Evolutionary conservation across 2,329 filamentous ascomycete genomes (phyloP), one percentile per base, ranked within the genome.

Genomic region (Raffaelea arxii): DNA sequence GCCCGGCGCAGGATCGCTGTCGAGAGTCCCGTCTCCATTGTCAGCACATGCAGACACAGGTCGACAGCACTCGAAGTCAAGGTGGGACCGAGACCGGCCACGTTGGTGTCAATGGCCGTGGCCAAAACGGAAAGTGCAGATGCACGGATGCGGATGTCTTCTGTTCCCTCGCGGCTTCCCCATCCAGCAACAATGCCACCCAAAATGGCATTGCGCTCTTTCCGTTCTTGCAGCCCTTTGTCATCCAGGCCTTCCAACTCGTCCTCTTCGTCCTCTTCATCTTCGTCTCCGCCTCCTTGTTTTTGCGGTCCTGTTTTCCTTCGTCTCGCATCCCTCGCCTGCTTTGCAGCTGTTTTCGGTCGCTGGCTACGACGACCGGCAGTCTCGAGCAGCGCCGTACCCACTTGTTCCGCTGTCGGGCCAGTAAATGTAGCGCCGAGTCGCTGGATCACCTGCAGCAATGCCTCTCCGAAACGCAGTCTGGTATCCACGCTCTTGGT

Each of bases 81-180:
- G 6, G 64, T 59, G 1, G 77, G 59, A 1, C 76, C 74, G 23
- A 82, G 61, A 0, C 77, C 78, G 2, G 65, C 62, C 4, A 82
- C 64, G 52, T 80, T 81, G 2, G 70, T 75, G 58, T 86, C 81
- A 23, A 86, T 61, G 0, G 71, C 70, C 2, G 65, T 64, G 1
- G 75, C 74, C 38, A 88, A 67, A 41, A 88, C 72, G 4, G 81
- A 83, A 6, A 89, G 60, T 4, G 83, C 80, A 21, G 83, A 86
- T 14, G 82, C 67, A 1, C 84, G 77, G 53, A 89, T 74, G 4
- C 84, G 72, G 12, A 86, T 67, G 56, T 88, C 84, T 59, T 88
- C 84, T 49, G 72, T 72, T 1, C 80, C 82, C 16, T 72, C 66
- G 47, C 77, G 80, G 51, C 79, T 74, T 53, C 82, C 73, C 84